Conservation (phyloP, 495 filamentous ascomycete genomes). For the Antarctomyces pellizariae region DNA sequence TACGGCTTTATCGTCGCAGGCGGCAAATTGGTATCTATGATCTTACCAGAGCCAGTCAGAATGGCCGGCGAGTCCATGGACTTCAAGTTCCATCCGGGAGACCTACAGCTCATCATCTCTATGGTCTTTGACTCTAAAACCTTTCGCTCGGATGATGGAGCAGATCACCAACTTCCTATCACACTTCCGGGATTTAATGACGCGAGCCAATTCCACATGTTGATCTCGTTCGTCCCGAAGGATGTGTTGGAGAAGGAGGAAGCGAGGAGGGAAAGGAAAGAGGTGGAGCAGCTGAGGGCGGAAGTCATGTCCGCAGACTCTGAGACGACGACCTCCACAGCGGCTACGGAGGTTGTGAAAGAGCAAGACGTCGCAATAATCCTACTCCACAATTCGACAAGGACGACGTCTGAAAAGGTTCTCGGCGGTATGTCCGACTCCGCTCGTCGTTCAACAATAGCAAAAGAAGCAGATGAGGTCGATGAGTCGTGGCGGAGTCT, state of each 20-base stretch:
- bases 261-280: constrained; percentile 4
- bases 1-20: constrained; percentile 90
- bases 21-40: constrained; percentile 81
- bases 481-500: too few species aligned
- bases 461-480: too few species aligned
- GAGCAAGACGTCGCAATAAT: constrained; percentile 76
- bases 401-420: constrained; percentile 79
- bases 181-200: constrained; percentile 96
- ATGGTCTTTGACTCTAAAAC: constrained; percentile 95
- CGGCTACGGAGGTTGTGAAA: constrained; percentile 19
- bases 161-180: constrained; percentile 93
- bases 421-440: too few species aligned
- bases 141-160: constrained; percentile 59
- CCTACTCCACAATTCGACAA: constrained; percentile 82
- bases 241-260: constrained; percentile 6
- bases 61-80: too few species aligned
- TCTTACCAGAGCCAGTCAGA: too few species aligned
- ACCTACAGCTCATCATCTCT: constrained; percentile 91
- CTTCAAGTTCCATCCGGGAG: constrained; percentile 87
- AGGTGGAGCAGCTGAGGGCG: constrained; percentile 6
- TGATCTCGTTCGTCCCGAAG: constrained; percentile 61
- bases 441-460: too few species aligned
- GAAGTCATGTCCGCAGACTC: too few species aligned
- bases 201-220: constrained; percentile 96
- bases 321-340: background rate